Percentiles rank a stretch among this genome's conserved stretches.
These are phyloP conservation scores for Penicillium sp. DNA, from an alignment of 2,329 filamentous ascomycete genomes.

Conservation along the genomic window DNA sequence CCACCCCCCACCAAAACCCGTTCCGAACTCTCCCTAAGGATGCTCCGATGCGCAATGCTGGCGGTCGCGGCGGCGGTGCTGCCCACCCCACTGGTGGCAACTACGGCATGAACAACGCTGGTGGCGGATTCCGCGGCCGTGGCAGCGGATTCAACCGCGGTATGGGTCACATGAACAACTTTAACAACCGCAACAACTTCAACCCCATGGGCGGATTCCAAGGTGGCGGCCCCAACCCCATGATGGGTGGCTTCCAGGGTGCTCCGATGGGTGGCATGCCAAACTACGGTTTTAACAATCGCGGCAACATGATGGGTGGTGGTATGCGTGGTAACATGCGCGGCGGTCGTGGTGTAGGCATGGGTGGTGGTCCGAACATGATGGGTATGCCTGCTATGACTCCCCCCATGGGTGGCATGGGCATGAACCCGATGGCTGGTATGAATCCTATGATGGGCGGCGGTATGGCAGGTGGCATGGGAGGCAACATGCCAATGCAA, in stretches of 20 bases:
- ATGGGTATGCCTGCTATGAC: constrained; percentile 54
- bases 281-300: constrained; percentile 50
- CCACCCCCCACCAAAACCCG: constrained; percentile 73
- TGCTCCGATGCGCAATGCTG: constrained; percentile 68
- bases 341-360: constrained; percentile 54
- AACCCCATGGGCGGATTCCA: constrained; percentile 49
- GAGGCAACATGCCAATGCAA: constrained; percentile 48
- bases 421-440: constrained; percentile 53
- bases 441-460: constrained; percentile 59
- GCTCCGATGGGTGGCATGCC: constrained; percentile 52
- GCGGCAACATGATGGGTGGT: constrained; percentile 54
- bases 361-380: constrained; percentile 50
- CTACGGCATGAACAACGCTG: constrained; percentile 9
- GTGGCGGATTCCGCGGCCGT: constrained; percentile 46
- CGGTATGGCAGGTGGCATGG: constrained; percentile 34
- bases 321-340: constrained; percentile 57
- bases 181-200: constrained; percentile 22
- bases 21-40: constrained; percentile 92
- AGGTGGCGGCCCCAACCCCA: constrained; percentile 43
- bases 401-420: constrained; percentile 24
- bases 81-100: constrained; percentile 38
- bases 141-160: constrained; percentile 49
- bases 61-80: constrained; percentile 48
- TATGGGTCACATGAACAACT: constrained; percentile 26
- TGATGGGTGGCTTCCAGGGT: constrained; percentile 44